Conservation (phyloP, 306 rosid species). For the Herpetospermum pedunculosum region DNA sequence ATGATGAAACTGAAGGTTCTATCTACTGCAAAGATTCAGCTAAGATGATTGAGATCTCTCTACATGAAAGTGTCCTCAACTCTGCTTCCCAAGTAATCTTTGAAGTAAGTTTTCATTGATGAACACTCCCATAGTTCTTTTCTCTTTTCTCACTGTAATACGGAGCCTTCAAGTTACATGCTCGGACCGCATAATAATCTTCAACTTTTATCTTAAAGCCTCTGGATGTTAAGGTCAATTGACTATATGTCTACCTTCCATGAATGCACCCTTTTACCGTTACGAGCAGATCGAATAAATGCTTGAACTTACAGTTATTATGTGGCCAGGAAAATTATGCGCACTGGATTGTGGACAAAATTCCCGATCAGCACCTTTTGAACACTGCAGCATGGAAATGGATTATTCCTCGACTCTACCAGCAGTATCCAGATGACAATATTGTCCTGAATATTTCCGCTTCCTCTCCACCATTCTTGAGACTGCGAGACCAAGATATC, state of each 20-base stretch:
- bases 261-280: not conserved
- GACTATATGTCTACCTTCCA: not conserved
- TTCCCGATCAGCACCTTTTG: conserved; percentile 42
- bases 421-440: conserved; percentile 56
- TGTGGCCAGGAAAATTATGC: conserved; percentile 30
- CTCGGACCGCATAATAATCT: not conserved
- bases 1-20: conserved; percentile 16
- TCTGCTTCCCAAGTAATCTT: conserved; percentile 50
- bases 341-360: conserved; percentile 48
- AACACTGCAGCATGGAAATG: conserved; percentile 71
- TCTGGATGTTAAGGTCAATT: not conserved
- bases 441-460: conserved; percentile 46
- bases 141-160: conserved; percentile 1
- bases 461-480: conserved; percentile 54
- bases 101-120: conserved; percentile 34
- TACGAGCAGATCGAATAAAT: not conserved
- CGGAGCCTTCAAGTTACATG: not conserved
- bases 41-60: conserved; percentile 61
- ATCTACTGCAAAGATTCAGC: conserved; percentile 32
- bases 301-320: conserved; percentile 2
- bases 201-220: not conserved
- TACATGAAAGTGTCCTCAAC: conserved; percentile 60
- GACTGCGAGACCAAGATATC: conserved; percentile 31
- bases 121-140: not conserved
- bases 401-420: conserved; percentile 68